Evolutionary conservation across 2,329 filamentous ascomycete species (phyloP).

Genomic region (Chalaropsis thielavioides): DNA sequence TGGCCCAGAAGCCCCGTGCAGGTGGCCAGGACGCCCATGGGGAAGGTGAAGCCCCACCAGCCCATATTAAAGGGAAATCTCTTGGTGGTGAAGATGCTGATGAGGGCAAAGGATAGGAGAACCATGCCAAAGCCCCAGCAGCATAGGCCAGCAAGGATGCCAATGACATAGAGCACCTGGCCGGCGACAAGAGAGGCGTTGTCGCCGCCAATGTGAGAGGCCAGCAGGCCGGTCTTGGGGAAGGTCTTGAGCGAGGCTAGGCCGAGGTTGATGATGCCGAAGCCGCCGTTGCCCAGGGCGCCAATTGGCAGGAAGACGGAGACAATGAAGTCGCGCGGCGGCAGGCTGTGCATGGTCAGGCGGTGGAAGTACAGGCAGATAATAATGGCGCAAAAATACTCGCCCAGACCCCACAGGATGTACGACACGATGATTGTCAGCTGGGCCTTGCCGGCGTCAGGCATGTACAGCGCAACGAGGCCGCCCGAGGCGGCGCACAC

Average conservation of each 20-base stretch:
- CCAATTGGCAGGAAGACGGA: constrained; percentile 54
- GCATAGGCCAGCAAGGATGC: constrained; percentile 32
- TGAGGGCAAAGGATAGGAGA: constrained; percentile 32
- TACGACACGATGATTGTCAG: constrained; percentile 51
- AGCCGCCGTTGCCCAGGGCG: constrained; percentile 53
- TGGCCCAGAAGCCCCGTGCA: constrained; percentile 28
- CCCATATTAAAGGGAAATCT: constrained; percentile 33
- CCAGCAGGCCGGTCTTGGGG: constrained; percentile 25
- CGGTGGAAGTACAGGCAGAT: constrained; percentile 59
- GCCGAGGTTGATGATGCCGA: constrained; percentile 39
- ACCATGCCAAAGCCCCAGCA: constrained; percentile 34
- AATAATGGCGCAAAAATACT: constrained; percentile 43
- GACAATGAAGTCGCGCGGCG: constrained; percentile 51
- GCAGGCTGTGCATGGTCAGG: constrained; percentile 50
- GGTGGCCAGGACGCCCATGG: constrained; percentile 31
- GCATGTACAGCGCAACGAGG: constrained; percentile 46
- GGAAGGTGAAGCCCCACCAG: constrained; percentile 36
- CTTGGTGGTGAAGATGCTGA: constrained; percentile 29
- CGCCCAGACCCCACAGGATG: constrained; percentile 52
- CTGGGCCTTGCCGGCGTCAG: constrained; percentile 39
- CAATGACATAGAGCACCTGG: constrained; percentile 43
- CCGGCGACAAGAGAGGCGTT: constrained; percentile 24
- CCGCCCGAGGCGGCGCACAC: constrained; percentile 51
- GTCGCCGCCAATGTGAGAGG: constrained; percentile 20
- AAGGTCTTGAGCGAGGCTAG: constrained; percentile 32